A percentile compares a stretch with the other conserved stretches of the same genome.
Evolutionary conservation across 371 early-diverging fungal genomes (phyloP).

Genomic region (Saksenaea oblongispora): DNA sequence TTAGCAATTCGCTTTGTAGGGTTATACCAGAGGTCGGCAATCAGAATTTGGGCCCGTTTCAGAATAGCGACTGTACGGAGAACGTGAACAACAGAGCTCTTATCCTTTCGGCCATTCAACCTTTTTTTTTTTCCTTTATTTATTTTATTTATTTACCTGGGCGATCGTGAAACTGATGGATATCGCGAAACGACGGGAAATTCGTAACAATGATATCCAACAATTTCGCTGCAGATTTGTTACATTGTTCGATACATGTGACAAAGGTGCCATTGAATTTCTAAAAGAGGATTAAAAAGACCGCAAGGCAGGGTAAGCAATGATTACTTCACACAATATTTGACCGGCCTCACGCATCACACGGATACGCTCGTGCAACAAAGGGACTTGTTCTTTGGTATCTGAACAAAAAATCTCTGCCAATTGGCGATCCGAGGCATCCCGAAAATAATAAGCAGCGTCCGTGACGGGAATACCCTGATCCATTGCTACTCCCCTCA

Average conservation of each 20-base stretch:
- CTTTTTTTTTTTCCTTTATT: not conserved
- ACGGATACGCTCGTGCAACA: conserved; percentile 62
- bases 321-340: conserved; percentile 59
- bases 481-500: conserved; percentile 44
- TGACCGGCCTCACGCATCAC: conserved; percentile 73
- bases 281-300: conserved; percentile 21
- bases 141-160: conserved; percentile 42
- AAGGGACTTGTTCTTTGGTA: conserved; percentile 62
- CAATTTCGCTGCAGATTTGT: conserved; percentile 57
- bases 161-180: conserved; percentile 56
- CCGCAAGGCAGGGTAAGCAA: not conserved
- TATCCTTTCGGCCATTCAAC: not conserved
- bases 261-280: conserved; percentile 73
- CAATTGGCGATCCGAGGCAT: conserved; percentile 48
- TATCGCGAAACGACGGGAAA: conserved; percentile 79
- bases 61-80: conserved; percentile 59
- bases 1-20: not conserved
- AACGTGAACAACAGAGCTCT: not conserved
- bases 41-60: conserved; percentile 88
- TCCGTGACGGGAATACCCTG: conserved; percentile 67
- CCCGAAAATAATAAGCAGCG: conserved; percentile 50
- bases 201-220: conserved; percentile 60
- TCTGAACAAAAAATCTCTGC: conserved; percentile 66
- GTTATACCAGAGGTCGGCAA: conserved; percentile 80
- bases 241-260: conserved; percentile 58